Evolutionary conservation across 352 stramenopile species (phyloP).

Genomic region (Phytophthora aleatoria): DNA sequence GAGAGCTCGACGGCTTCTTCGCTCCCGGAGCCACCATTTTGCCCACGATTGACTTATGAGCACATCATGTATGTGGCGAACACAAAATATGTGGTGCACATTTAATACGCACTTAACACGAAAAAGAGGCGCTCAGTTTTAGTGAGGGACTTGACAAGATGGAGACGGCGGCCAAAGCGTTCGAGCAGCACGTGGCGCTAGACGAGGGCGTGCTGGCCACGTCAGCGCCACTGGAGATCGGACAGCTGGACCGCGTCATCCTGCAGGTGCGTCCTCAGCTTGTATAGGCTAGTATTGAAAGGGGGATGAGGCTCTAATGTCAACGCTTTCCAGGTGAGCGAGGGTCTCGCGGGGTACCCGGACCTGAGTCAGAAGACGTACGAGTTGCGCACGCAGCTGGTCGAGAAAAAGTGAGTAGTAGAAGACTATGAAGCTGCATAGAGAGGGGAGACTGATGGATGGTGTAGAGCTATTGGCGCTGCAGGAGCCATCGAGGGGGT

Average conservation of each 20-base stretch:
- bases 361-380: slow-evolving; percentile 48
- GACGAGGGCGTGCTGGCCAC: slow-evolving; percentile 71
- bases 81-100: slow-evolving; percentile 16
- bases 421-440: not conserved
- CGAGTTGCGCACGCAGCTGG: slow-evolving; percentile 51
- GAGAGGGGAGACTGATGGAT: not conserved
- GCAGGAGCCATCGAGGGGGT: slow-evolving; percentile 50
- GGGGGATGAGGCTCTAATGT: not conserved
- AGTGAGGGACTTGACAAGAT: slow-evolving; percentile 13
- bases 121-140: slow-evolving; percentile 9
- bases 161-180: slow-evolving; percentile 43
- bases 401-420: slow-evolving; percentile 55
- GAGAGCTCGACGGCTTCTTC: slow-evolving; percentile 31
- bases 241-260: slow-evolving; percentile 54
- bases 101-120: slow-evolving; percentile 1
- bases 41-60: slow-evolving; percentile 6
- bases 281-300: not conserved
- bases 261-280: slow-evolving; percentile 33
- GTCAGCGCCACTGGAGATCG: slow-evolving; percentile 54
- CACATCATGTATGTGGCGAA: not conserved
- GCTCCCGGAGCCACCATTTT: slow-evolving; percentile 40
- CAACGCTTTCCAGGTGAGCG: slow-evolving; percentile 37
- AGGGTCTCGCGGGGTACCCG: slow-evolving; percentile 44
- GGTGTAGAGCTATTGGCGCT: slow-evolving; percentile 37
- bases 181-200: slow-evolving; percentile 68